Evolutionary conservation across 768 basidiomycete species (phyloP), one percentile per base, ranked within the genome.

Genomic region (Fomitopsis pulvina): DNA sequence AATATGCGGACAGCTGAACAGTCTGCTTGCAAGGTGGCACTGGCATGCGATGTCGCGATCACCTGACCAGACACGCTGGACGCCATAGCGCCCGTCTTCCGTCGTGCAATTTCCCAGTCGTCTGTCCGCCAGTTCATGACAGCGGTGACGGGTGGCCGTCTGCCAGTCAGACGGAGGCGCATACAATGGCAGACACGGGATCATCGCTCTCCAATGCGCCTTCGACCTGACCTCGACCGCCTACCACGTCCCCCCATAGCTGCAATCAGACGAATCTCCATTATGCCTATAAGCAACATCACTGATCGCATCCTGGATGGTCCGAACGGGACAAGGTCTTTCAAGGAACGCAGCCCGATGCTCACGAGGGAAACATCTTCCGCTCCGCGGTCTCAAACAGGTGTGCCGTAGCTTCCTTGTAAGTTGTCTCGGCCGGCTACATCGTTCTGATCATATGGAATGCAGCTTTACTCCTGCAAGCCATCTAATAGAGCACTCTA

Each of bases 341-440:
- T 76, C 8, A 55, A 63, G 24, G 74, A 74, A 52, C 60, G 74
- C 16, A 48, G 41, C 12, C 49, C 63, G 63, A 72, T 34, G 53
- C 61, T 2, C 57, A 69, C 28, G 73, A 74, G 52, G 53, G 64
- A 21, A 62, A 65, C 10, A 66, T 75, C n/a, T n/a, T n/a, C n/a
- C n/a, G 30, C 52, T 76, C 38, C 45, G 61, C n/a, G 65, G 66
- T 11, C 64, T 77, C n/a, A 71, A 68, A 51, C 73, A 76, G 56
- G 67, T 73, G 28, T 11, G 55, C n/a, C n/a, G 14, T 28, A 20
- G 41, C 51, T 39, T 54, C 45, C 20, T 22, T 44, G 45, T 53
- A 37, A 43, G 22, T 50, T 14, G 34, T 26, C 25, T 34, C 10
- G n/a, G 40, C 41, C 45, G 18, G 37, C n/a, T 47, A n/a, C 10